Evolutionary conservation across 495 filamentous ascomycete genomes (phyloP).

Genomic region (Tuber calosporum): DNA sequence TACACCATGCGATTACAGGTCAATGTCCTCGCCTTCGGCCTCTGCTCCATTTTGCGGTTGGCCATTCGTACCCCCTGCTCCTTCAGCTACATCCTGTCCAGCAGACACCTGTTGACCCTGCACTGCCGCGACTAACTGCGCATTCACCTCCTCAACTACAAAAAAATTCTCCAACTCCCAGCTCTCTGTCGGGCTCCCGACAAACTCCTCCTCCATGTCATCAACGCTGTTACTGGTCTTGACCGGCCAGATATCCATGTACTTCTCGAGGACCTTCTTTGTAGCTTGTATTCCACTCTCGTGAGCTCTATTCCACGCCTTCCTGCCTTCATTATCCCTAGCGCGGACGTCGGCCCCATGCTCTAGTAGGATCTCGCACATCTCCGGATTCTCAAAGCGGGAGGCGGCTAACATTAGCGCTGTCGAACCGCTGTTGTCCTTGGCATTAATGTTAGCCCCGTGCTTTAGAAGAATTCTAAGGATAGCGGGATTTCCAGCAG

Average conservation of each 20-base stretch:
- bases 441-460: conserved; percentile 2
- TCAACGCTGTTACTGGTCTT: neutral
- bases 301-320: conserved; percentile 1
- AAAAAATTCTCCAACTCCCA: neutral
- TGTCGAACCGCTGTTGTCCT: conserved; percentile 1
- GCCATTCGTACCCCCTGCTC: neutral
- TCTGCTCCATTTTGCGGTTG: neutral
- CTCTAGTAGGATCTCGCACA: conserved; percentile 5
- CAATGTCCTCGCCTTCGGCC: neutral
- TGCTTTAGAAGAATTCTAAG: neutral
- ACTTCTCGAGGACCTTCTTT: neutral
- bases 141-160: neutral
- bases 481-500: neutral
- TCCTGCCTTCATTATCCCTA: neutral
- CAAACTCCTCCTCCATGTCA: neutral
- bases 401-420: neutral
- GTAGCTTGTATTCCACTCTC: neutral
- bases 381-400: neutral
- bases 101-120: neutral
- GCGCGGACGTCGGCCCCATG: conserved; percentile 1
- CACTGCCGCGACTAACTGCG: neutral
- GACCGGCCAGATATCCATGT: neutral
- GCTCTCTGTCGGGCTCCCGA: neutral
- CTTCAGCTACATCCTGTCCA: neutral
- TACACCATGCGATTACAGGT: neutral